Evolutionary conservation across 2,329 filamentous ascomycete genomes (phyloP), one percentile per base, ranked within the genome.

Genomic region (Zymoseptoria ardabiliae): DNA sequence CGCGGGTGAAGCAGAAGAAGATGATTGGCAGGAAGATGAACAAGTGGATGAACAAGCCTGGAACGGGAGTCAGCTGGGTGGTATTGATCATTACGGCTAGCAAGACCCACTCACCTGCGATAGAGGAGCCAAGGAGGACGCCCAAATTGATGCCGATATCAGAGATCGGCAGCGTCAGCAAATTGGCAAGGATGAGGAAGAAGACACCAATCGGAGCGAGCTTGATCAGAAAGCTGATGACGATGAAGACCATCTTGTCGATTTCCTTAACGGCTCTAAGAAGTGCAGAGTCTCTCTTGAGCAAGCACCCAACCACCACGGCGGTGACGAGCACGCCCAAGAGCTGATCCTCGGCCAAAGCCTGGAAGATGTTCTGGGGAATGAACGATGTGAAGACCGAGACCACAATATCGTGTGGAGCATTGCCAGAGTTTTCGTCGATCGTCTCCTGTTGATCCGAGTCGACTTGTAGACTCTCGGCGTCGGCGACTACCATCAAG

Each of bases 191-290:
- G 62, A 82, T 81, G 45, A 82, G 70, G 70, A 79, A 81, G 70
- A 82, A 82, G 56, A 82, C 79, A 64, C 80, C 80, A 28, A 81
- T 72, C 1, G 80, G 80, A 0, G 80, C 79, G 5, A 77, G 60
- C 58, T 78, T 72, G 69, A 82, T 82, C 30, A 82, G 71, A 53
- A 76, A 77, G 1, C 72, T 77, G 61, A 81, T 80, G 63, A 80
- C 69, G 30, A 70, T 72, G 58, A 75, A 76, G 59, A 81, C 75
- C 57, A 82, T 76, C 17, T 69, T 69, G 61, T 82, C 79, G 41
- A 82, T 70, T 65, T 82, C 80, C 25, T 74, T 72, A 3, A 78
- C 69, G 0, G 76, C 76, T 21, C 73, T 72, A 35, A 81, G 65
- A 19, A 82, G 71, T 4, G 73, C 70, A 9, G 72, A 75, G 48